Evolutionary conservation across 164 flowering plant genomes (phyloP), one percentile per base, ranked within the genome.

Genomic region (Houttuynia cordata): DNA sequence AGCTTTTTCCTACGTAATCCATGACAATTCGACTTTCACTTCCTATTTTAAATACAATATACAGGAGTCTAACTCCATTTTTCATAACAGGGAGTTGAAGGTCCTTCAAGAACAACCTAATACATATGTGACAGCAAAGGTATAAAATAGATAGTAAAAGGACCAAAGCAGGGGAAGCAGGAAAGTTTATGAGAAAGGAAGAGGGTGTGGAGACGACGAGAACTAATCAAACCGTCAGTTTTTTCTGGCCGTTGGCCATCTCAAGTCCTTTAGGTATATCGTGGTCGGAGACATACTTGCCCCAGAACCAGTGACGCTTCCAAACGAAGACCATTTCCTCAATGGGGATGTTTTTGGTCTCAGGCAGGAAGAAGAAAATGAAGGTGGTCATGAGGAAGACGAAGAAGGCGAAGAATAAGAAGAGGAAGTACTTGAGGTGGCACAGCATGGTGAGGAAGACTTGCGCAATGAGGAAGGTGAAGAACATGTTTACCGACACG

Each of bases 261-360:
- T 62, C 51, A 15, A 63, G 39, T 20, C 47, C 60, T 1, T 25
- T 14, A 7, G 62, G 57, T 9, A 30, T 42, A 51, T 60, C 67
- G 7, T 68, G 64, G 13, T 65, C 70, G 2, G 72, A 56, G 25
- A 73, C 58, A 59, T 62, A 68, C 56, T 57, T 73, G 6, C 59
- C 24, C 75, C 75, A 73, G 53, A 68, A 65, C 67, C 67, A 66
- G 57, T 73, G 75, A 14, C 57, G 51, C 62, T 62, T 73, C 75
- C 75, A 73, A 14, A 68, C 56, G 3, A 47, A 49, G 20, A 53
- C 51, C 72, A 73, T 69, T 59, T 73, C 75, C 42, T 73, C 75
- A 59, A 73, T 68, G 0, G 75, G 75, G 7, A 68, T 53, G 52
- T 68, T 73, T 64, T 65, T 73, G 1, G 72, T 73, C 34, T 73